Evolutionary conservation across 352 stramenopile genomes (phyloP), one percentile per base, ranked within the genome.

Genomic region (Globisporangium orthogonon): DNA sequence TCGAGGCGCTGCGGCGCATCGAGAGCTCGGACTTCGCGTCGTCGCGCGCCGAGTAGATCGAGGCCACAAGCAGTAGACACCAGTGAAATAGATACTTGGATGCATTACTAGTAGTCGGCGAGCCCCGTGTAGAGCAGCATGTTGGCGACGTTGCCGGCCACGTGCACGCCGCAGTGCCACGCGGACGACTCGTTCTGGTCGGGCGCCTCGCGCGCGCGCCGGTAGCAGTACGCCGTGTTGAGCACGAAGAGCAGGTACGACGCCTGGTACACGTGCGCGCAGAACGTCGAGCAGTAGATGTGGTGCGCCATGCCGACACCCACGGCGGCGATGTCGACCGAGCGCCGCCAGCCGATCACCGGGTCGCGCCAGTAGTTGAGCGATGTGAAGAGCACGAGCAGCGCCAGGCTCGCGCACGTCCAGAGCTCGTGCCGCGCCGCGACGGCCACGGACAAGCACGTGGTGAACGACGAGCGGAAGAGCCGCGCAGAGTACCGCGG

Each of bases 301-400:
- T 93, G 83, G 69, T 89, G 86, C 44, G 53, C 30, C 10, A 85
- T 78, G 57, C 66, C 79, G 1, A 70, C 49, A 43, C 81, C 73
- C 31, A 93, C 83, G 6, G 78, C 69, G 5, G 65, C 65, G 75
- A 90, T 90, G 67, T 93, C 83, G 56, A 74, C 55, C 0, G 70
- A 80, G 59, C 80, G 83, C 7, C 83, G 83, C 83, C 83, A 93
- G 62, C 83, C 80, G n/a, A 66, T 61, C 18, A 88, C 71, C 4
- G 83, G 83, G 48, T 89, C 54, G 39, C 80, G 83, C 83, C 80
- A 93, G 67, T 90, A 93, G 73, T 93, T 91, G 69, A 93, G 71
- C 61, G 83, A 92, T 63, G 83, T 92, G 57, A 89, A 65, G 50
- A 91, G 69, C 58, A 93, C 80, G 46, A 91, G 54, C 31, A 87